Conservation (phyloP, 139 green algal species). For the Picochlorum sp. region DNA sequence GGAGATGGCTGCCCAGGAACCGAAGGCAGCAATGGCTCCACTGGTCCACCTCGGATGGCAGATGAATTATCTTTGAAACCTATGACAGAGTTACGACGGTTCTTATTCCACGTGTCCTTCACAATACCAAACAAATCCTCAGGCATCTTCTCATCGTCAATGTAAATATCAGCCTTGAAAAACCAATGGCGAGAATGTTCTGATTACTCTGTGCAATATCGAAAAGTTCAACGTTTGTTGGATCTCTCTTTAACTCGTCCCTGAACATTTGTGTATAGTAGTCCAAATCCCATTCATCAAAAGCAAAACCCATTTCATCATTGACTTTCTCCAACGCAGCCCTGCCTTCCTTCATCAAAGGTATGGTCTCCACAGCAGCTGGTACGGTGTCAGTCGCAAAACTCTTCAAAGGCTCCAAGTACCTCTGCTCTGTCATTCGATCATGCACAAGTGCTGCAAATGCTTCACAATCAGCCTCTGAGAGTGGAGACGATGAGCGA, state of each 20-base stretch:
- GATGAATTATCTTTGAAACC: slow-evolving; percentile 99
- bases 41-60: slow-evolving; percentile 62
- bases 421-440: slow-evolving; percentile 95
- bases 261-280: slow-evolving; percentile 85
- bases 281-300: slow-evolving; percentile 95
- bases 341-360: slow-evolving; percentile 69
- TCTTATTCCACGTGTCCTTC: slow-evolving; percentile 59
- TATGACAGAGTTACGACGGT: slow-evolving; percentile 91
- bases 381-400: slow-evolving; percentile 51
- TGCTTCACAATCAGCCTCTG: slow-evolving; percentile 11
- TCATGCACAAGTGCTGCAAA: slow-evolving; percentile 83
- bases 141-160: slow-evolving; percentile 69
- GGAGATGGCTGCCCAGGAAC: slow-evolving; percentile 56
- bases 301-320: slow-evolving; percentile 87
- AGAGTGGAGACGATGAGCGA: slow-evolving; percentile 26
- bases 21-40: slow-evolving; percentile 68
- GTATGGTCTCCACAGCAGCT: slow-evolving; percentile 68
- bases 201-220: slow-evolving; percentile 96
- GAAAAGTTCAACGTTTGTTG: slow-evolving; percentile 99
- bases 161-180: slow-evolving; percentile 79
- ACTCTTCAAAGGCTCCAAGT: slow-evolving; percentile 54
- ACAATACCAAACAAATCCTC: slow-evolving; percentile 80
- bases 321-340: slow-evolving; percentile 81
- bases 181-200: slow-evolving; percentile 89
- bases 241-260: slow-evolving; percentile 86